phyloP scores from a whole-genome alignment of 225 moss, liverwort and hornwort genomes.

The Marchantia polymorpha region DNA sequence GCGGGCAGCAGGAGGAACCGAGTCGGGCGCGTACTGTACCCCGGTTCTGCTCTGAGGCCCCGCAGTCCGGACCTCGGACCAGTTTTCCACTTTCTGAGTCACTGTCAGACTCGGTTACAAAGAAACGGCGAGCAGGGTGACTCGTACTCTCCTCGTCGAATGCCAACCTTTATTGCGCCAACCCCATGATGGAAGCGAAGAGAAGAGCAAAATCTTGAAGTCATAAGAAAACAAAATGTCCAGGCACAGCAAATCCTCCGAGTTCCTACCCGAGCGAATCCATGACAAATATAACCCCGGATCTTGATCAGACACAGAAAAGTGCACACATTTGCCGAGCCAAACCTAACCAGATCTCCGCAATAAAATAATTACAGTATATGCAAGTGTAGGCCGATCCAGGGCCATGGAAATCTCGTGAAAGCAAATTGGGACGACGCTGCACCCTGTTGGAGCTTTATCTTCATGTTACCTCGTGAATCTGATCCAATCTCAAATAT shows the following conservation, averaged over 20 bases:
- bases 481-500: background rate
- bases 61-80: too few relatives aligned
- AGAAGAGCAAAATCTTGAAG: too few relatives aligned
- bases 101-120: too few relatives aligned
- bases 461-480: background rate
- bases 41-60: too few relatives aligned
- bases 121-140: too few relatives aligned
- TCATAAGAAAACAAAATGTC: background rate
- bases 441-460: background rate
- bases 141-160: conserved; percentile 1
- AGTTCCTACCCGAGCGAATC: background rate
- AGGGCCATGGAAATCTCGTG: background rate
- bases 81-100: too few relatives aligned
- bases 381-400: background rate
- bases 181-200: too few relatives aligned
- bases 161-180: background rate
- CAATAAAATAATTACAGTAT: background rate
- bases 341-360: background rate
- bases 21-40: too few relatives aligned
- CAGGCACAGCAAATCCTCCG: background rate
- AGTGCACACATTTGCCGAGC: background rate
- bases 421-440: background rate
- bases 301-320: background rate
- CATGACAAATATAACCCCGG: background rate
- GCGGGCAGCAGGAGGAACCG: too few relatives aligned